These are phyloP conservation scores for Calonectria crousiana DNA, from an alignment of 2,329 filamentous ascomycete species.

Conservation along the genomic window DNA sequence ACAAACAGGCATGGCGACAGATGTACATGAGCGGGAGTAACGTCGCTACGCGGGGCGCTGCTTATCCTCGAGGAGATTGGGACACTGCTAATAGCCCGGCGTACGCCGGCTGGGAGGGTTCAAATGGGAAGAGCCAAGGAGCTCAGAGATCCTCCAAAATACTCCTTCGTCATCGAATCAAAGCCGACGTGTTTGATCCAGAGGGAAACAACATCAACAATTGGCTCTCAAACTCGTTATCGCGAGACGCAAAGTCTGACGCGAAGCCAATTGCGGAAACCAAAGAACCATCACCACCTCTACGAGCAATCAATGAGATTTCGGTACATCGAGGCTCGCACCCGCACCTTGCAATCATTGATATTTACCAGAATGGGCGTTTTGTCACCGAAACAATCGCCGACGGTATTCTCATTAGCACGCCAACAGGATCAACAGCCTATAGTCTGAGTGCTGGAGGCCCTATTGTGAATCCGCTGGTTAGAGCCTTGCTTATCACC, in stretches of 20 bases:
- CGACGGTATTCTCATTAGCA: constrained; percentile 94
- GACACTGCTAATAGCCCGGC: constrained; percentile 33
- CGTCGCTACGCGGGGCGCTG: constrained; percentile 60
- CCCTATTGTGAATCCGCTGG: constrained; percentile 92
- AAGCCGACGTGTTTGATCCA: constrained; percentile 84
- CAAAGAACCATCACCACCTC: constrained; percentile 53
- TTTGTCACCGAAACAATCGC: constrained; percentile 95
- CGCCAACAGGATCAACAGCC: constrained; percentile 93
- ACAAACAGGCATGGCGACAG: constrained; percentile 91
- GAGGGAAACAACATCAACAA: constrained; percentile 72
- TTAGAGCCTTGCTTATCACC: constrained; percentile 88
- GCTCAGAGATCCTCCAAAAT: constrained; percentile 80
- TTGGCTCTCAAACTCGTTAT: constrained; percentile 59
- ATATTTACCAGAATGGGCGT: constrained; percentile 89
- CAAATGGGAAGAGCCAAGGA: constrained; percentile 86
- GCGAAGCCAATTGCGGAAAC: constrained; percentile 50
- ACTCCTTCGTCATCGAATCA: constrained; percentile 86
- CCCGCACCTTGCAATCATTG: constrained; percentile 91
- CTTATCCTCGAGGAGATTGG: constrained; percentile 48
- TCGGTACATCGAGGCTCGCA: constrained; percentile 91
- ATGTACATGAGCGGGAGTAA: constrained; percentile 84
- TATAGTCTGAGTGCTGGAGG: constrained; percentile 95
- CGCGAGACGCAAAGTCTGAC: constrained; percentile 58
- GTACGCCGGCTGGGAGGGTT: constrained; percentile 73
- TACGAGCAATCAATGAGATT: constrained; percentile 92